Conservation (phyloP, 2,329 filamentous ascomycete genomes). For the Trichoderma pleuroti region DNA sequence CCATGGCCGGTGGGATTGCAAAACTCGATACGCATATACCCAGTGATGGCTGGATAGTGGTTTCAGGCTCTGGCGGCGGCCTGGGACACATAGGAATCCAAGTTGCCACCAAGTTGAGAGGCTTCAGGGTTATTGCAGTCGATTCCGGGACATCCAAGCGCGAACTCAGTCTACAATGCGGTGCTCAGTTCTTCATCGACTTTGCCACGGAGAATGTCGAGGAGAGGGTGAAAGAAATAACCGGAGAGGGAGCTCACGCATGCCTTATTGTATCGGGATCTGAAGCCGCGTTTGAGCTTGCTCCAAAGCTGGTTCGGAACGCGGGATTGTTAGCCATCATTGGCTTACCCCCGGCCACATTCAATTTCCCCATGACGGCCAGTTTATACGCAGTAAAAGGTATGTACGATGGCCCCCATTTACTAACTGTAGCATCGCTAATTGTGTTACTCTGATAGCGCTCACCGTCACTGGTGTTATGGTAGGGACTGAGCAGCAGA, state of each 20-base stretch:
- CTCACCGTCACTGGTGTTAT: conserved; percentile 20
- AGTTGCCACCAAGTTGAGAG: conserved; percentile 26
- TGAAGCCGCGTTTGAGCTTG: conserved; percentile 25
- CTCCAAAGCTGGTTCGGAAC: conserved; percentile 26
- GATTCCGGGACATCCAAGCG: conserved; percentile 28
- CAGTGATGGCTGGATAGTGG: conserved; percentile 28
- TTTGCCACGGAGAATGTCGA: conserved; percentile 26
- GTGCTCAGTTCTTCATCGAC: conserved; percentile 31
- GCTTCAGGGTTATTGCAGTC: conserved; percentile 28
- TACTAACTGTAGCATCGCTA: background rate
- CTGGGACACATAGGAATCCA: conserved; percentile 35
- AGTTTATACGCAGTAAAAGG: conserved; percentile 25
- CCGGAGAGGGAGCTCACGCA: conserved; percentile 28
- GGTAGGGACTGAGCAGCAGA: conserved; percentile 20
- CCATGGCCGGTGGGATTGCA: conserved; percentile 31
- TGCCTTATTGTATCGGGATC: conserved; percentile 29
- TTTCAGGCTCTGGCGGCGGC: conserved; percentile 32
- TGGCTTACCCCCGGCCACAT: conserved; percentile 29
- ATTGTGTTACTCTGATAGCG: background rate
- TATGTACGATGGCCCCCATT: background rate
- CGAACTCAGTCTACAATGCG: conserved; percentile 23
- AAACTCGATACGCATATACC: conserved; percentile 22
- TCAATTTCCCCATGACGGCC: conserved; percentile 26
- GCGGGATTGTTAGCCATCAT: conserved; percentile 28
- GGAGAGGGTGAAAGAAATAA: conserved; percentile 25